These are phyloP conservation scores for Claviceps maximensis DNA, from an alignment of 2,329 filamentous ascomycete species.

Conservation along the genomic window DNA sequence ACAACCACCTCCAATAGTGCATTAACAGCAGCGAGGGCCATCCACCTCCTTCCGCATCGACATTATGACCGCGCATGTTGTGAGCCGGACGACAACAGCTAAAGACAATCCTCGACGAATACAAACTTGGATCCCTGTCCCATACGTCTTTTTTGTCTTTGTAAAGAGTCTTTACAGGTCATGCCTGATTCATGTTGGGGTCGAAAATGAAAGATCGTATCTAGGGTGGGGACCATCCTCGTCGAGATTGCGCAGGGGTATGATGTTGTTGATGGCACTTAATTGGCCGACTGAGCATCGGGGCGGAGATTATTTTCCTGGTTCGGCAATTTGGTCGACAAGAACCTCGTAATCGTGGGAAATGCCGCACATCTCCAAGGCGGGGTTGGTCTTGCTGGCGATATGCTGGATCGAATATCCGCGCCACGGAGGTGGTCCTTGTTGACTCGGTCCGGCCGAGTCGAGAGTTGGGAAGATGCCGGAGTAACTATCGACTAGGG, in stretches of 20 bases:
- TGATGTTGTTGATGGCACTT: conserved; percentile 66
- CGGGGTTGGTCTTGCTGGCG: conserved; percentile 63
- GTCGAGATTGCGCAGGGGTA: conserved; percentile 52
- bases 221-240: conserved; percentile 43
- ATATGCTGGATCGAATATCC: conserved; percentile 58
- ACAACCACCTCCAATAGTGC: conserved; percentile 67
- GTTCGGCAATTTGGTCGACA: conserved; percentile 48
- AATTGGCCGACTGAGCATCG: conserved; percentile 56
- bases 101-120: conserved; percentile 60
- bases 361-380: conserved; percentile 53
- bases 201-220: conserved; percentile 31
- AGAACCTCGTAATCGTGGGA: conserved; percentile 54
- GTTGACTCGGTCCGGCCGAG: conserved; percentile 1
- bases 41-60: conserved; percentile 42
- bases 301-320: conserved; percentile 49
- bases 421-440: conserved; percentile 44
- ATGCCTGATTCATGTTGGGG: conserved; percentile 26
- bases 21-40: conserved; percentile 68
- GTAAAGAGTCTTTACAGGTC: conserved; percentile 55
- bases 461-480: conserved; percentile 32
- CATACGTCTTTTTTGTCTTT: conserved; percentile 75
- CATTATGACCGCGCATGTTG: conserved; percentile 44
- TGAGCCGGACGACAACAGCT: conserved; percentile 48
- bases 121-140: conserved; percentile 65
- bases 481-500: conserved; percentile 48